Percentiles rank a stretch among this genome's conserved stretches.
Conservation (phyloP, 192 early-diverging fungal species). For the Rhizoclosmatium sp. region DNA sequence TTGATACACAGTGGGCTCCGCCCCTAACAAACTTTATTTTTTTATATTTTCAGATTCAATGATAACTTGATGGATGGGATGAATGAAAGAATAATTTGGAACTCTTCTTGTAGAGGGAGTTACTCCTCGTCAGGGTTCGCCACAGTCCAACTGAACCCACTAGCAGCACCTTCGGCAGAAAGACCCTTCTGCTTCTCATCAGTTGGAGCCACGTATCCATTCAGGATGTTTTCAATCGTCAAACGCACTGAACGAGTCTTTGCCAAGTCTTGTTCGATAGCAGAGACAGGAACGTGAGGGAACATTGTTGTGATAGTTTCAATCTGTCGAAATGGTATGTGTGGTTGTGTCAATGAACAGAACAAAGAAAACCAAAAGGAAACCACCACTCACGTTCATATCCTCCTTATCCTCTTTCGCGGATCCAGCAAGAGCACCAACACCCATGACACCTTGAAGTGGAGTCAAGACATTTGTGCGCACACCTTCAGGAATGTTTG, state of each 20-base stretch:
- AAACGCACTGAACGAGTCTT: background rate
- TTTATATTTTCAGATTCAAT: too few species aligned
- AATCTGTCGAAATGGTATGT: background rate
- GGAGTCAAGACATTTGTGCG: too few species aligned
- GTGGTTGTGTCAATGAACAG: conserved; percentile 13
- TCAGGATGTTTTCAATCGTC: conserved; percentile 30
- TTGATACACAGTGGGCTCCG: too few species aligned
- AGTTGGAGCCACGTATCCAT: background rate
- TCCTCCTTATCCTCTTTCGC: background rate
- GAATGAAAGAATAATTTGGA: too few species aligned
- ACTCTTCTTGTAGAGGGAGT: too few species aligned
- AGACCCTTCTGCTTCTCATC: background rate
- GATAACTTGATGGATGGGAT: too few species aligned
- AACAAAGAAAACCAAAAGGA: background rate
- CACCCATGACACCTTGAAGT: conserved; percentile 6
- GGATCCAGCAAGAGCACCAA: conserved; percentile 1
- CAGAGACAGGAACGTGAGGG: conserved; percentile 23
- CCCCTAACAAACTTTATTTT: too few species aligned
- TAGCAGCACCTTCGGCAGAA: background rate
- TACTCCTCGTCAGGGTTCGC: conserved; percentile 29
- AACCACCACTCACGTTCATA: conserved; percentile 1
- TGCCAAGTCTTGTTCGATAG: conserved; percentile 26
- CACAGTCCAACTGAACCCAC: background rate
- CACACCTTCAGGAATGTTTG: conserved; percentile 13
- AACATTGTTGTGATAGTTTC: conserved; percentile 26